These are phyloP conservation scores for Penicillium sp. DNA, from an alignment of 2,329 filamentous ascomycete genomes.

Conservation along the genomic window DNA sequence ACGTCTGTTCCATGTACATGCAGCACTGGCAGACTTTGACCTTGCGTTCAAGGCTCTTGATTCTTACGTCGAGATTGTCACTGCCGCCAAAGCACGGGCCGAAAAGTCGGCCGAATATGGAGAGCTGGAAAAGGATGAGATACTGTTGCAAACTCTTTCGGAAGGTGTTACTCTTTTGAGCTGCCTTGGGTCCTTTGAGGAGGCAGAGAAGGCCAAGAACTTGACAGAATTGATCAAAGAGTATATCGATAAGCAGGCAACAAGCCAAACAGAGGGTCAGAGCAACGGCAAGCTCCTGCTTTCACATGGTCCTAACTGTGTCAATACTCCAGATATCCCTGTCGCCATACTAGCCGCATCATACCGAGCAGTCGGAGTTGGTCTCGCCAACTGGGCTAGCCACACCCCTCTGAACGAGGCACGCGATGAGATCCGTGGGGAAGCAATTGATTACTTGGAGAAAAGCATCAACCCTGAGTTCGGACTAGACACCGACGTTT, in stretches of 20 bases:
- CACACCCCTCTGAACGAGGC: slow-evolving; percentile 73
- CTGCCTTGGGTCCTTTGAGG: slow-evolving; percentile 72
- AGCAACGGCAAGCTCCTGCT: slow-evolving; percentile 22
- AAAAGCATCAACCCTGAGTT: slow-evolving; percentile 70
- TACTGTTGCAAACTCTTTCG: slow-evolving; percentile 73
- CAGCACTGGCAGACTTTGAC: slow-evolving; percentile 86
- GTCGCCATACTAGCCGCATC: slow-evolving; percentile 66
- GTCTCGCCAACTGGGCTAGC: slow-evolving; percentile 83
- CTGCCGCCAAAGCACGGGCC: slow-evolving; percentile 78
- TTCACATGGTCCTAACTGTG: slow-evolving; percentile 16
- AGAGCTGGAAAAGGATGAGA: slow-evolving; percentile 77
- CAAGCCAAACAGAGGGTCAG: slow-evolving; percentile 24
- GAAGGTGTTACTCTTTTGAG: slow-evolving; percentile 80
- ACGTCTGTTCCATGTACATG: slow-evolving; percentile 83
- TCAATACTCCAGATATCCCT: slow-evolving; percentile 46
- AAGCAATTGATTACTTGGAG: slow-evolving; percentile 74
- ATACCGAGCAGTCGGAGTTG: slow-evolving; percentile 83
- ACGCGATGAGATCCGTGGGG: slow-evolving; percentile 71
- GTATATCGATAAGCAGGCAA: slow-evolving; percentile 66
- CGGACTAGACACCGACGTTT: slow-evolving; percentile 67
- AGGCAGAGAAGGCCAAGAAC: slow-evolving; percentile 75
- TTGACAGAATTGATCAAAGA: slow-evolving; percentile 71
- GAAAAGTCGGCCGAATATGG: slow-evolving; percentile 66
- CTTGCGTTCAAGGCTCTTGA: slow-evolving; percentile 88
- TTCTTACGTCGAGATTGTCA: slow-evolving; percentile 86